A percentile compares a stretch with the other conserved stretches of the same genome.
phyloP scores from a whole-genome alignment of 2,329 filamentous ascomycete species.

The Xylaria hypoxylon region DNA sequence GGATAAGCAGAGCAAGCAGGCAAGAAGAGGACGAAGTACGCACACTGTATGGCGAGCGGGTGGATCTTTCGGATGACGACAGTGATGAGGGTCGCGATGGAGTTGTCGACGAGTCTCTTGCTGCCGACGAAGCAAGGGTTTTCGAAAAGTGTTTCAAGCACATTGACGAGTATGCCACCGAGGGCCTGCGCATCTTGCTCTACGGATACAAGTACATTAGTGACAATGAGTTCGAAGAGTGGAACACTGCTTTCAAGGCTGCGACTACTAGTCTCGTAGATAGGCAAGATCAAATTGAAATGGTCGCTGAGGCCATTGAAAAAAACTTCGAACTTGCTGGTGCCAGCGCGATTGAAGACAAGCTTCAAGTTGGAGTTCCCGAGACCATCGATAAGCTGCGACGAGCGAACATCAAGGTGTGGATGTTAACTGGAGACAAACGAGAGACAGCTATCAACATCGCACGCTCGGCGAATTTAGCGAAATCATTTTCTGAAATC shows the following conservation, averaged over 20 bases:
- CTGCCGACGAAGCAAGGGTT: constrained; percentile 68
- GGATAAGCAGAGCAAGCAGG: constrained; percentile 17
- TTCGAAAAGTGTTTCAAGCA: constrained; percentile 88
- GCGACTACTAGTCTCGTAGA: constrained; percentile 82
- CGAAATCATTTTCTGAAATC: constrained; percentile 77
- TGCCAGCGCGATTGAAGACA: constrained; percentile 90
- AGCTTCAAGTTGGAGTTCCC: constrained; percentile 84
- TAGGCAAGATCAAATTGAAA: constrained; percentile 80
- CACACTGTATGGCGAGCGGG: not conserved
- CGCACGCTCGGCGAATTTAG: constrained; percentile 78
- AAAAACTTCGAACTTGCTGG: constrained; percentile 81
- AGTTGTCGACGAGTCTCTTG: constrained; percentile 61
- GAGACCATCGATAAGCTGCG: constrained; percentile 87
- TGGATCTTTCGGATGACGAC: constrained; percentile 8
- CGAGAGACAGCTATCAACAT: constrained; percentile 90
- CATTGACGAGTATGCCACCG: constrained; percentile 87
- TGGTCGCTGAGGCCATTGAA: constrained; percentile 82
- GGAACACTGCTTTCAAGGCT: constrained; percentile 81
- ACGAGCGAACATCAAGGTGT: constrained; percentile 86
- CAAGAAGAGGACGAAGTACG: constrained; percentile 27
- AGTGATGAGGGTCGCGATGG: constrained; percentile 33
- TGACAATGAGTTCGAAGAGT: constrained; percentile 76
- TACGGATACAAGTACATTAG: constrained; percentile 82
- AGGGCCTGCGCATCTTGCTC: constrained; percentile 85
- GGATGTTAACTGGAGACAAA: constrained; percentile 93